Evolutionary conservation across 2,329 filamentous ascomycete genomes (phyloP).

Genomic region (Calonectria pteridis): DNA sequence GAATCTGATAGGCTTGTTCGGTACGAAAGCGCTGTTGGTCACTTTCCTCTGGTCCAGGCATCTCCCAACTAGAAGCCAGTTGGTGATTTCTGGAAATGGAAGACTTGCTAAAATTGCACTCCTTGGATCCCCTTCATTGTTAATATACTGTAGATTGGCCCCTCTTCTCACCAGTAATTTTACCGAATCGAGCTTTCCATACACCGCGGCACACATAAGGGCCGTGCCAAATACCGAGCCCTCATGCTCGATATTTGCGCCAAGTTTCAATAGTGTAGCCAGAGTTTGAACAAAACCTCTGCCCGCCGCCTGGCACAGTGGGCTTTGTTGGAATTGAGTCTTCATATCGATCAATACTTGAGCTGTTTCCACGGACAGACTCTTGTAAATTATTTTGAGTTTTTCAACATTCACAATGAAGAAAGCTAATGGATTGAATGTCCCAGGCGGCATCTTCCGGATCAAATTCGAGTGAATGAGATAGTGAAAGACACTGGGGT

Average conservation of each 20-base stretch:
- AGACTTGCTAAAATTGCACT: background rate
- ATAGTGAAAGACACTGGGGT: background rate
- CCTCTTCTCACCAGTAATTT: background rate
- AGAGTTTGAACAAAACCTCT: background rate
- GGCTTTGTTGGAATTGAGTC: background rate
- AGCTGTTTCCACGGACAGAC: background rate
- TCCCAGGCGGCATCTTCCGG: too few species aligned
- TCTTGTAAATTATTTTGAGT: background rate
- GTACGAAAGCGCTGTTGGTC: background rate
- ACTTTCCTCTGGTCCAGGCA: slow-evolving; percentile 15
- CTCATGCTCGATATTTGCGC: background rate
- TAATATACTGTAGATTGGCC: background rate
- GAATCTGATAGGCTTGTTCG: background rate
- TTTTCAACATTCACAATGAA: too few species aligned
- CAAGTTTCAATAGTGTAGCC: background rate
- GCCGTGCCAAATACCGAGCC: slow-evolving; percentile 1
- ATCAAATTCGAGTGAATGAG: background rate
- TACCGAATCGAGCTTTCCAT: background rate
- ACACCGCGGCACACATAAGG: background rate
- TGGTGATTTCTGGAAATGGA: background rate
- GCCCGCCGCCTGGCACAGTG: background rate
- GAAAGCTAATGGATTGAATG: too few species aligned
- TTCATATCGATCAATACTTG: background rate
- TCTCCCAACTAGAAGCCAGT: slow-evolving; percentile 14
- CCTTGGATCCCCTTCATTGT: background rate